Evolutionary conservation across 805 yeast genomes (phyloP).

Genomic region (Millerozyma miso): DNA sequence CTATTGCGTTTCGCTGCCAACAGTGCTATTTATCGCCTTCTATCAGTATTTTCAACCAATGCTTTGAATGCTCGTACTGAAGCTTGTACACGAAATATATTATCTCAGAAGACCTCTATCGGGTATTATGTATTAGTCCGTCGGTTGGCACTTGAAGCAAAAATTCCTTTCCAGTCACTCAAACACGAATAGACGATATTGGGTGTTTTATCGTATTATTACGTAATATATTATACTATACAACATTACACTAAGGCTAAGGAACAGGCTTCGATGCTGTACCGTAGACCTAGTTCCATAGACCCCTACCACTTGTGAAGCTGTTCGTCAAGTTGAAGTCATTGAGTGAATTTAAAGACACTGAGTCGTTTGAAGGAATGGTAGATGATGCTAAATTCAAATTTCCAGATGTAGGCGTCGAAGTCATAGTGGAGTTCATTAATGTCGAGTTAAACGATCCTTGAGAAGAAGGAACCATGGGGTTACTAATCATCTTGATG

Average conservation of each 20-base stretch:
- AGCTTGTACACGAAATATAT: no score
- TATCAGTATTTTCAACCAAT: no score
- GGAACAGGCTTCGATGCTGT: no score
- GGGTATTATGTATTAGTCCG: no score
- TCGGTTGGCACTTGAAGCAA: no score
- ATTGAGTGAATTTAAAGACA: constrained; percentile 4
- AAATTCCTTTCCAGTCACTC: neutral
- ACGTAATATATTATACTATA: neutral
- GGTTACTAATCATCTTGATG: constrained; percentile 24
- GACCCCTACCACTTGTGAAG: constrained; percentile 7
- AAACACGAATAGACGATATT: neutral
- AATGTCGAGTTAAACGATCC: neutral
- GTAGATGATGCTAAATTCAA: neutral
- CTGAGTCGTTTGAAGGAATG: constrained; percentile 2
- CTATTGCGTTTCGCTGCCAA: neutral
- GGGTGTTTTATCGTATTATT: neutral
- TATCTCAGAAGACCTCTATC: no score
- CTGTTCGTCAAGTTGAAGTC: constrained; percentile 3
- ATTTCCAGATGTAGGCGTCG: neutral
- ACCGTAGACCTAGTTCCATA: no score
- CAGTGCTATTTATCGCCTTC: neutral
- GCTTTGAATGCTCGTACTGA: no score
- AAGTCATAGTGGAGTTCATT: neutral
- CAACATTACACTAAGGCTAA: neutral
- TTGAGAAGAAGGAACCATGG: neutral